Base-by-base conservation (phyloP, 768 basidiomycete species). In the Auricularia sp. region DNA sequence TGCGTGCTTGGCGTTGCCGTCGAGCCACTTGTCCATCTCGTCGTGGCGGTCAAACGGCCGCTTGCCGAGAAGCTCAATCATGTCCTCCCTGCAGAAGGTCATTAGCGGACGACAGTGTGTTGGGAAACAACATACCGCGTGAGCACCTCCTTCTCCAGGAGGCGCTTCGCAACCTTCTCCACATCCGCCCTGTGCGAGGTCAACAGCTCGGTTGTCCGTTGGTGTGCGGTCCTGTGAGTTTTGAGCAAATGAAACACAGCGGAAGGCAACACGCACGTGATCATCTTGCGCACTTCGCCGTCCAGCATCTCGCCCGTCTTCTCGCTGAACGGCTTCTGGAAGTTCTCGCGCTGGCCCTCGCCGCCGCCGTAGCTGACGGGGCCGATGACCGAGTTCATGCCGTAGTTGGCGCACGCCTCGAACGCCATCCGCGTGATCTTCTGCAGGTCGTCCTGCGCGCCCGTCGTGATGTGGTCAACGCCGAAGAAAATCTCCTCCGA, bases 401-500 rank as follows among this genome's bases (percentile, higher is more conserved):
- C 97, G 76, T 97, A 97, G 75, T 94, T 94, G 7, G 92, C 91
- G 67, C 90, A 93, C 3, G 89, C 90, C 76, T 98, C 94, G 68
- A 95, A 97, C 16, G 97, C 97, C 90, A 98, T 95, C 66, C 89
- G 85, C 3, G 97, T 98, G 67, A 99, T 96, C 79, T 98, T 98
- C 76, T 95, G 93, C 54, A 99, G 79, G 73, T 99, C 97, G 71
- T 99, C 97, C 77, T 98, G 94, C 3, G 97, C 97, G 67, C 97
- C 97, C 3, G 96, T 95, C 1, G 97, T 99, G 74, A 99, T 95
- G 70, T 93, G 92, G 71, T 88, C 89, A 4, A 73, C 66, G 21
- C 92, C 92, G 73, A 99, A 99, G 80, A 98, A 97, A 65, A 99
- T 95, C 76, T 99, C 97, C 77, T 99, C 97, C 0, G 95, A 90